Conservation (phyloP, 2,329 filamentous ascomycete genomes). For the Ophiostoma triangulosporum region DNA sequence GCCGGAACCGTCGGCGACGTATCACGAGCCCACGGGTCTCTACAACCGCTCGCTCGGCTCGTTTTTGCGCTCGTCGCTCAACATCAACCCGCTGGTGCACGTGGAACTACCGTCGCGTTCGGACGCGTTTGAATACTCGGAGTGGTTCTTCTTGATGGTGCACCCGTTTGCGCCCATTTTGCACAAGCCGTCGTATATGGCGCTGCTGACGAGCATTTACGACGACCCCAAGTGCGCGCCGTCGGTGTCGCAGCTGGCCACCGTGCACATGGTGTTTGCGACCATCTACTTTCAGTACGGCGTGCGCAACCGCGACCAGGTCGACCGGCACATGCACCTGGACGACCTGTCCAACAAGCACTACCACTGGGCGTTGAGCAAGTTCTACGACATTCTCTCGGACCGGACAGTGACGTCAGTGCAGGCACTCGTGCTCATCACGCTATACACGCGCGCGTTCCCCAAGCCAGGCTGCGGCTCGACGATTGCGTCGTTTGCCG, state of each 20-base stretch:
- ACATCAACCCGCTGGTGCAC: conserved; percentile 41
- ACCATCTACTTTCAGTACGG: conserved; percentile 67
- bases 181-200: conserved; percentile 62
- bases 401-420: conserved; percentile 52
- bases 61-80: conserved; percentile 52
- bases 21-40: conserved; percentile 23
- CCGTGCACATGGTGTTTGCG: conserved; percentile 67
- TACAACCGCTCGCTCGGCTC: conserved; percentile 63
- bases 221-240: conserved; percentile 53
- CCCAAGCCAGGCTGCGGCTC: conserved; percentile 67
- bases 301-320: conserved; percentile 48
- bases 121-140: conserved; percentile 53
- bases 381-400: conserved; percentile 50
- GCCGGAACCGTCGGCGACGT: conserved; percentile 4
- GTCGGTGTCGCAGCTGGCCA: conserved; percentile 50
- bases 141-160: conserved; percentile 63
- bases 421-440: conserved; percentile 61
- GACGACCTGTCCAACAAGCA: conserved; percentile 60
- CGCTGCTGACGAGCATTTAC: conserved; percentile 53
- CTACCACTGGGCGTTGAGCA: conserved; percentile 61
- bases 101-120: conserved; percentile 49
- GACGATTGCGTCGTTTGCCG: conserved; percentile 49
- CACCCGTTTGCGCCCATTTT: conserved; percentile 61
- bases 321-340: conserved; percentile 38
- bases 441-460: conserved; percentile 59